A percentile compares a stretch with the other conserved stretches of the same genome.
These are phyloP conservation scores for Xylariaceae sp. DNA, from an alignment of 2,329 filamentous ascomycete genomes.

Conservation along the genomic window DNA sequence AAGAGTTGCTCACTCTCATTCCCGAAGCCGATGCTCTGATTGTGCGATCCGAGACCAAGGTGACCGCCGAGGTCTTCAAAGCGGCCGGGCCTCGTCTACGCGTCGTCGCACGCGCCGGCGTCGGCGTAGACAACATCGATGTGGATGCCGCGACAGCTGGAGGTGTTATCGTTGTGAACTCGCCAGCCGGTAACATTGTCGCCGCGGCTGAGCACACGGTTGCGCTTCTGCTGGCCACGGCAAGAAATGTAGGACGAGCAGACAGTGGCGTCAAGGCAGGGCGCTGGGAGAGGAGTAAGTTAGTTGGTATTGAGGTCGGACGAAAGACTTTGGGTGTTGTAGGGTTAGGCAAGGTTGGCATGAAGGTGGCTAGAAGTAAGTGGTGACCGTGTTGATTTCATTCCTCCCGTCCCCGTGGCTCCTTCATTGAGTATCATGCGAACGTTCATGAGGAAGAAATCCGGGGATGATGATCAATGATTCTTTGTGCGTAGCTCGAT, in stretches of 20 bases:
- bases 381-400: background rate
- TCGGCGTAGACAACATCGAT: conserved; percentile 80
- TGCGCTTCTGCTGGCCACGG: conserved; percentile 67
- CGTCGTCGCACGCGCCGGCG: conserved; percentile 75
- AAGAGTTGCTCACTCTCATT: conserved; percentile 64
- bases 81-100: conserved; percentile 63
- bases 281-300: conserved; percentile 69
- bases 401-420: background rate
- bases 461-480: too few relatives aligned
- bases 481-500: too few relatives aligned
- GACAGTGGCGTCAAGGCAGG: conserved; percentile 66
- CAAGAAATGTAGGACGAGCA: conserved; percentile 68
- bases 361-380: conserved; percentile 59
- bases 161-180: conserved; percentile 78
- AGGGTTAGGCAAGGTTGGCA: conserved; percentile 76
- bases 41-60: conserved; percentile 76
- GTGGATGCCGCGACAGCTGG: conserved; percentile 66
- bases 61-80: conserved; percentile 61
- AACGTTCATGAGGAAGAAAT: background rate
- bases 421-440: too few relatives aligned
- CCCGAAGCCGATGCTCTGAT: conserved; percentile 71
- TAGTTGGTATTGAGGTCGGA: conserved; percentile 74
- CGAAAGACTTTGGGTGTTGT: conserved; percentile 73
- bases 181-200: conserved; percentile 73
- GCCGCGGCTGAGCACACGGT: conserved; percentile 77